Conservation (phyloP, 1,284 basidiomycete genomes). For the Microbotryum scabiosae region DNA sequence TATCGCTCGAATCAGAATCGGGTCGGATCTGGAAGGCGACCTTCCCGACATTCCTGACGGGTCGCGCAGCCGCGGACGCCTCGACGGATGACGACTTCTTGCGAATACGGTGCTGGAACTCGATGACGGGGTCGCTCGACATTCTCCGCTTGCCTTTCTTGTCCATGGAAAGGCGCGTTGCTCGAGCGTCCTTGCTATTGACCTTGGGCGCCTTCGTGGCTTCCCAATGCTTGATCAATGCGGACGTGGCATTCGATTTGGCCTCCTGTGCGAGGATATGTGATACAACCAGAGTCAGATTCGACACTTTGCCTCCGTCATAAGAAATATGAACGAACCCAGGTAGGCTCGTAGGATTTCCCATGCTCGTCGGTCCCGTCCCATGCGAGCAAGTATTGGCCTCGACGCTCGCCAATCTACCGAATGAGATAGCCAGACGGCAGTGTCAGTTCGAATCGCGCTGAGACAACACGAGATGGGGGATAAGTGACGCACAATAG, state of each 20-base stretch:
- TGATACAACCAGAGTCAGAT: neutral
- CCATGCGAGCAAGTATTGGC: slow-evolving; percentile 17
- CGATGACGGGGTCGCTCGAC: neutral
- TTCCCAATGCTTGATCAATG: slow-evolving; percentile 7
- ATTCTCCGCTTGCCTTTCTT: neutral
- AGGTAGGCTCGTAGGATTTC: slow-evolving; percentile 11
- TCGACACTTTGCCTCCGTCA: no score
- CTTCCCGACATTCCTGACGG: no score
- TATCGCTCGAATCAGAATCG: no score
- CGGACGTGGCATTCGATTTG: slow-evolving; percentile 15
- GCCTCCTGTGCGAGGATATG: slow-evolving; percentile 13
- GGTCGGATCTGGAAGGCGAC: no score
- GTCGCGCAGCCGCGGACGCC: neutral
- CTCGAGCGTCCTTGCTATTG: neutral
- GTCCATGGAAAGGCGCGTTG: neutral
- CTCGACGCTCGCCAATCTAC: slow-evolving; percentile 12
- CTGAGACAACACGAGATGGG: no score
- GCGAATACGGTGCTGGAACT: neutral
- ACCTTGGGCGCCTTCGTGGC: neutral
- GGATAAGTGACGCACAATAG: slow-evolving; percentile 6
- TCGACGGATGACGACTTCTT: neutral
- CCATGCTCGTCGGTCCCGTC: slow-evolving; percentile 18
- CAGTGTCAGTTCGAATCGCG: neutral
- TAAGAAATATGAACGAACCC: slow-evolving; percentile 9
- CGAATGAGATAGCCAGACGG: no score